phyloP scores from a whole-genome alignment of 192 early-diverging fungal species.

The Linnemannia schmuckeri region DNA sequence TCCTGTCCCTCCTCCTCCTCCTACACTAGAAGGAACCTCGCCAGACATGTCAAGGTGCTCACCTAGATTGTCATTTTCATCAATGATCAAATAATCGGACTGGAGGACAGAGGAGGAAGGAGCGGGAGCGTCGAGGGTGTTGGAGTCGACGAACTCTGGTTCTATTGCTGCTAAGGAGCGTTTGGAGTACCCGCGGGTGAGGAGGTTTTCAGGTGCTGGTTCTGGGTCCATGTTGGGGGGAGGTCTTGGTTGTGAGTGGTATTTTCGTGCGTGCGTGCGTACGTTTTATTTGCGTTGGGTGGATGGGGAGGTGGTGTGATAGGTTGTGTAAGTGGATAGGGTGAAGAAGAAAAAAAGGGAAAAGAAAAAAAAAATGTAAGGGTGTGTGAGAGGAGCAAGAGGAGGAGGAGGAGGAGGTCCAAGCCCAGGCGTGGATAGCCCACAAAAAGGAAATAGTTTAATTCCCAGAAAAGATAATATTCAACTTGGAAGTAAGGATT shows the following conservation, averaged over 20 bases:
- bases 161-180: slow-evolving; percentile 42
- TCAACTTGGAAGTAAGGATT: neutral
- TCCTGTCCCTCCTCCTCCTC: too few relatives aligned
- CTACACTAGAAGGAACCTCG: neutral
- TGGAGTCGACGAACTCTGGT: slow-evolving; percentile 44
- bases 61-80: slow-evolving; percentile 22
- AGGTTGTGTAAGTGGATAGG: neutral
- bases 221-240: neutral
- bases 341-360: neutral
- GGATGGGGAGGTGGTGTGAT: too few relatives aligned
- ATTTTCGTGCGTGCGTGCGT: neutral
- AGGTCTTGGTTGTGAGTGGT: neutral
- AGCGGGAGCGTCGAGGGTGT: slow-evolving; percentile 37
- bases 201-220: slow-evolving; percentile 23
- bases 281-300: neutral
- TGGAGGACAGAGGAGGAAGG: slow-evolving; percentile 39
- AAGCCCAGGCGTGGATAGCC: neutral
- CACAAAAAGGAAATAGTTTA: neutral
- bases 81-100: slow-evolving; percentile 35
- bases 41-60: slow-evolving; percentile 27
- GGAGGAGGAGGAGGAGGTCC: neutral
- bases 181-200: slow-evolving; percentile 24
- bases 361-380: neutral
- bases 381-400: neutral
- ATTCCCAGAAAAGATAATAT: neutral